These are phyloP conservation scores for Rhododendron ferrugineum DNA, from an alignment of 148 eudicot genomes.

Conservation along the genomic window DNA sequence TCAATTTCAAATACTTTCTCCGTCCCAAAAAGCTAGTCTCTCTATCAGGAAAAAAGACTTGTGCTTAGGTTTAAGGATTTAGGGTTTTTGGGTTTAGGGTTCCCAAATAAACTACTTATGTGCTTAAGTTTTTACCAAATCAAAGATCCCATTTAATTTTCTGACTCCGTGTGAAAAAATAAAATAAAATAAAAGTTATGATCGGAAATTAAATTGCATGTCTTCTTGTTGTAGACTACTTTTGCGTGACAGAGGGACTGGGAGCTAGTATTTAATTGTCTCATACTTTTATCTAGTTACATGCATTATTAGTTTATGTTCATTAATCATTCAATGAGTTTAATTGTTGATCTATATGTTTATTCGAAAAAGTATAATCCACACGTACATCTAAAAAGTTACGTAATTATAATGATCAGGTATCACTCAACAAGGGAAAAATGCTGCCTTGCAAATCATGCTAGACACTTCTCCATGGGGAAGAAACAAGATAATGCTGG, in stretches of 20 bases:
- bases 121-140: background rate
- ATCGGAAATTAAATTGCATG: background rate
- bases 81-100: background rate
- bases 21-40: too few relatives aligned
- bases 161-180: background rate
- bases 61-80: background rate
- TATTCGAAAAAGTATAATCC: background rate
- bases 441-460: constrained; percentile 30
- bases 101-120: background rate
- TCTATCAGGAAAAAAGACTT: too few relatives aligned
- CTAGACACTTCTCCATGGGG: constrained; percentile 32
- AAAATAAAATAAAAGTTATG: background rate
- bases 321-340: background rate
- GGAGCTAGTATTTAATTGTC: background rate
- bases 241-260: background rate
- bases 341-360: background rate
- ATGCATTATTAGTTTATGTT: background rate
- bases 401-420: background rate
- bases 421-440: constrained; percentile 20
- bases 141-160: background rate
- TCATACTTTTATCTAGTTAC: background rate
- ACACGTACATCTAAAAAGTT: background rate
- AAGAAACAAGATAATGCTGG: constrained; percentile 27
- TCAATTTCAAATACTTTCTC: too few relatives aligned
- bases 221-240: too few relatives aligned